These are phyloP conservation scores for Kwoniella sp. DNA, from an alignment of 768 basidiomycete genomes.

Conservation along the genomic window DNA sequence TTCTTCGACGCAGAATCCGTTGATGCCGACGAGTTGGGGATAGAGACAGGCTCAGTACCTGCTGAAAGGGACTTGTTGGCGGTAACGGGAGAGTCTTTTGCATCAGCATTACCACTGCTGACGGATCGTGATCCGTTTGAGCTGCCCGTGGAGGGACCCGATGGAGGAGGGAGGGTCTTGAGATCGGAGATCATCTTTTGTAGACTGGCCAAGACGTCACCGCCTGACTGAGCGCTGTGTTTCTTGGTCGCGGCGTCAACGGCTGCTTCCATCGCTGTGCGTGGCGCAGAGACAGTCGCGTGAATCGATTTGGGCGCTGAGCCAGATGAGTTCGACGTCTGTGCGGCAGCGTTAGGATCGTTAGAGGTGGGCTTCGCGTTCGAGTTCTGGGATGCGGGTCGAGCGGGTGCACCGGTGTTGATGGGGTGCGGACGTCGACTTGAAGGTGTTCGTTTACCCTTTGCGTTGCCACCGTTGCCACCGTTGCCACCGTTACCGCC, in stretches of 20 bases:
- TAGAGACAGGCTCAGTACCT: constrained; percentile 22
- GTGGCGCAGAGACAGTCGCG: constrained; percentile 23
- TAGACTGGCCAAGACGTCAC: constrained; percentile 58
- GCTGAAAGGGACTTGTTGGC: constrained; percentile 1
- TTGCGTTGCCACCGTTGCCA: neutral
- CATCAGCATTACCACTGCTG: constrained; percentile 18
- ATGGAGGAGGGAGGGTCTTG: constrained; percentile 74
- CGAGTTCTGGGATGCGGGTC: constrained; percentile 20
- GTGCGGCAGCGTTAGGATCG: neutral
- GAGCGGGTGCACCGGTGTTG: constrained; percentile 23
- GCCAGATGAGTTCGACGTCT: constrained; percentile 1
- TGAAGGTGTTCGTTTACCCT: constrained; percentile 17
- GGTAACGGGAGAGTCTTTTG: constrained; percentile 16
- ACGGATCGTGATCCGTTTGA: constrained; percentile 31
- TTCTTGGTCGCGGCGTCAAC: constrained; percentile 38
- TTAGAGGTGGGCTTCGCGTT: constrained; percentile 11
- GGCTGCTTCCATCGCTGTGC: constrained; percentile 44
- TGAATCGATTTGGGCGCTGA: constrained; percentile 29
- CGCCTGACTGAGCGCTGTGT: constrained; percentile 21
- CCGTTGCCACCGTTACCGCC: constrained; percentile 1
- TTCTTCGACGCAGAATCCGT: constrained; percentile 19
- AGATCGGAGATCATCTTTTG: constrained; percentile 93
- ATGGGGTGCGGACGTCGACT: constrained; percentile 32
- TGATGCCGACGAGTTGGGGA: constrained; percentile 14
- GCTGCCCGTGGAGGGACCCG: constrained; percentile 56